These are phyloP conservation scores for Geosiphon pyriformis DNA, from an alignment of 192 early-diverging fungal species.

Conservation along the genomic window DNA sequence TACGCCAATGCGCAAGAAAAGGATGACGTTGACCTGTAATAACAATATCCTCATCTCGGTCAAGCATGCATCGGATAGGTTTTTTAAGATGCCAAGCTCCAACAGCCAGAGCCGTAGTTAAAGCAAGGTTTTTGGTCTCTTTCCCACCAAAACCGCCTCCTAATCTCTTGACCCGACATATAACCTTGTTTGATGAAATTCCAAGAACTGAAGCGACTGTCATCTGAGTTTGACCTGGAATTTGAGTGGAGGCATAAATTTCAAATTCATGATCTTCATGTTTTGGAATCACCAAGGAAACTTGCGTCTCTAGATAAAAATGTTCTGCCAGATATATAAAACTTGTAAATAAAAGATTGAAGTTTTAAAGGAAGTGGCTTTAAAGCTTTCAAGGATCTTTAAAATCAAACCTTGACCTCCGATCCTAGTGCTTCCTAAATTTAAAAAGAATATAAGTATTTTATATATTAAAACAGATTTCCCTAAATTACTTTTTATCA, in stretches of 20 bases:
- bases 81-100: slow-evolving; percentile 58
- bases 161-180: slow-evolving; percentile 74
- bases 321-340: slow-evolving; percentile 58
- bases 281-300: slow-evolving; percentile 58
- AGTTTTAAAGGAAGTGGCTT: neutral
- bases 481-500: neutral
- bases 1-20: slow-evolving; percentile 71
- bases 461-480: neutral
- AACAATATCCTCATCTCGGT: slow-evolving; percentile 82
- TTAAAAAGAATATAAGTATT: neutral
- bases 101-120: slow-evolving; percentile 61
- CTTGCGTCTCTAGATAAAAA: slow-evolving; percentile 84
- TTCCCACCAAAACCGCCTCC: slow-evolving; percentile 90
- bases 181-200: slow-evolving; percentile 60
- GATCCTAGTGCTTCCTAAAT: slow-evolving; percentile 15
- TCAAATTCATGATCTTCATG: slow-evolving; percentile 77
- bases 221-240: slow-evolving; percentile 69
- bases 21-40: slow-evolving; percentile 72
- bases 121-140: slow-evolving; percentile 58
- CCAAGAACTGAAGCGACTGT: slow-evolving; percentile 68
- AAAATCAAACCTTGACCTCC: slow-evolving; percentile 23
- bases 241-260: slow-evolving; percentile 74
- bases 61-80: slow-evolving; percentile 73
- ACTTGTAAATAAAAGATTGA: neutral
- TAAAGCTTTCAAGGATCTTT: too few relatives aligned